These are phyloP conservation scores for Smallanthus sonchifolius DNA, from an alignment of 129 eudicot genomes.

Conservation along the genomic window DNA sequence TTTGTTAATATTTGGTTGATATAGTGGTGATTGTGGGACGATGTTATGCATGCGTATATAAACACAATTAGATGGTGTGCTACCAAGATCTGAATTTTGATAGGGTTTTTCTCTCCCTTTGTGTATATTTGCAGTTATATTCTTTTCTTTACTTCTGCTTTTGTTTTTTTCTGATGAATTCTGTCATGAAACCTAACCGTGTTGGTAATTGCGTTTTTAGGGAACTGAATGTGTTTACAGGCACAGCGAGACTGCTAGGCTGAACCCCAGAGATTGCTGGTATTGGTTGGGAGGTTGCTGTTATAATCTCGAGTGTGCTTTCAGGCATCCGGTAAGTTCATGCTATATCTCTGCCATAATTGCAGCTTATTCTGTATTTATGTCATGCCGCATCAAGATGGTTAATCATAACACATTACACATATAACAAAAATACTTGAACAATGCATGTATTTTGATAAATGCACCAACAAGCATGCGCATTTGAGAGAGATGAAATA, in stretches of 20 bases:
- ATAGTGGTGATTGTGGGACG: neutral
- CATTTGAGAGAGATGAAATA: neutral
- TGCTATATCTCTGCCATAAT: neutral
- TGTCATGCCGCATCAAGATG: neutral
- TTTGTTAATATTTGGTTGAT: neutral
- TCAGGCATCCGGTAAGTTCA: slow-evolving; percentile 74
- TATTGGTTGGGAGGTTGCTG: slow-evolving; percentile 65
- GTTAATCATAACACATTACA: neutral
- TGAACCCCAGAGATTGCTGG: slow-evolving; percentile 81
- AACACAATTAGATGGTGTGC: neutral
- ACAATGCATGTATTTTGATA: neutral
- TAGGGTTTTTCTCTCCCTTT: neutral
- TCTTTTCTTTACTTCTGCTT: neutral
- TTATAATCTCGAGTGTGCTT: slow-evolving; percentile 51
- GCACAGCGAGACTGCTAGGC: slow-evolving; percentile 62
- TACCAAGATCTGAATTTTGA: neutral
- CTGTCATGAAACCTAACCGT: neutral
- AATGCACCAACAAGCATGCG: neutral
- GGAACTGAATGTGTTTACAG: slow-evolving; percentile 69
- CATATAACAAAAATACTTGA: neutral
- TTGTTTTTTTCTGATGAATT: neutral
- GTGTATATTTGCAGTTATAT: neutral
- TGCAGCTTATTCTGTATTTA: neutral
- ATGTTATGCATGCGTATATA: slow-evolving; percentile 18
- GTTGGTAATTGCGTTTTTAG: slow-evolving; percentile 26